Percentiles rank a stretch among this genome's conserved stretches.
Evolutionary conservation across 2,329 filamentous ascomycete genomes (phyloP).

Genomic region (Aspergillus brunneoviolaceus): DNA sequence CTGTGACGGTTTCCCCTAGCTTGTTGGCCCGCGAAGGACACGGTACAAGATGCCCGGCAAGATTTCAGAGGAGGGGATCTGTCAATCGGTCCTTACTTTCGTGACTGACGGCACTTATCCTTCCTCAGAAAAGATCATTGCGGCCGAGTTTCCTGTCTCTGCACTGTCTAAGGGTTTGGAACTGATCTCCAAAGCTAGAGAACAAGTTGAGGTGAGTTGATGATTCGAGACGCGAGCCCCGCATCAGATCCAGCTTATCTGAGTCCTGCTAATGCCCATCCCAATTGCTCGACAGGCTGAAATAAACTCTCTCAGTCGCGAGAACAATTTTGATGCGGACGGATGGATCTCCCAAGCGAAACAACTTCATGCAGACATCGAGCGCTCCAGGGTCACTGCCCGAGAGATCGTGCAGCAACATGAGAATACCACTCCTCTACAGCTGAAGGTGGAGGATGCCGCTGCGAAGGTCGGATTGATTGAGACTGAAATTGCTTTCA

Average conservation of each 20-base stretch:
- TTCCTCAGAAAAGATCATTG: constrained; percentile 55
- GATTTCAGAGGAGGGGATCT: constrained; percentile 45
- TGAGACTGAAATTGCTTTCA: constrained; percentile 60
- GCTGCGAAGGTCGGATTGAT: constrained; percentile 56
- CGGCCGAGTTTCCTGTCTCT: constrained; percentile 51
- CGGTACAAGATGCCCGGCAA: constrained; percentile 35
- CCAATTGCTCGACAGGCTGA: constrained; percentile 55
- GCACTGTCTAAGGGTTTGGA: constrained; percentile 52
- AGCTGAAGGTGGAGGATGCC: constrained; percentile 64
- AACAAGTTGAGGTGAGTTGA: constrained; percentile 52
- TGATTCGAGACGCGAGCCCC: background rate
- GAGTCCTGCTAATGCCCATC: constrained; percentile 5
- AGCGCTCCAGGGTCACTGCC: constrained; percentile 74
- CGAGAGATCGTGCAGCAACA: constrained; percentile 77
- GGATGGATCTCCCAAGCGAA: constrained; percentile 84
- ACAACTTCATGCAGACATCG: constrained; percentile 80
- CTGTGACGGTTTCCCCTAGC: background rate
- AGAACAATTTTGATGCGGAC: constrained; percentile 75
- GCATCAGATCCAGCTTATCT: background rate
- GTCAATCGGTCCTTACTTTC: constrained; percentile 64
- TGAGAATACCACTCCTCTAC: constrained; percentile 64
- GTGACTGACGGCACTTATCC: constrained; percentile 58
- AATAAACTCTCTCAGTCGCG: constrained; percentile 72
- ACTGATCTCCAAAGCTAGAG: constrained; percentile 52
- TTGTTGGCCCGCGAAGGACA: constrained; percentile 5